Evolutionary conservation across 2,329 filamentous ascomycete species (phyloP).

Genomic region (Myriosclerotinia duriaeana): DNA sequence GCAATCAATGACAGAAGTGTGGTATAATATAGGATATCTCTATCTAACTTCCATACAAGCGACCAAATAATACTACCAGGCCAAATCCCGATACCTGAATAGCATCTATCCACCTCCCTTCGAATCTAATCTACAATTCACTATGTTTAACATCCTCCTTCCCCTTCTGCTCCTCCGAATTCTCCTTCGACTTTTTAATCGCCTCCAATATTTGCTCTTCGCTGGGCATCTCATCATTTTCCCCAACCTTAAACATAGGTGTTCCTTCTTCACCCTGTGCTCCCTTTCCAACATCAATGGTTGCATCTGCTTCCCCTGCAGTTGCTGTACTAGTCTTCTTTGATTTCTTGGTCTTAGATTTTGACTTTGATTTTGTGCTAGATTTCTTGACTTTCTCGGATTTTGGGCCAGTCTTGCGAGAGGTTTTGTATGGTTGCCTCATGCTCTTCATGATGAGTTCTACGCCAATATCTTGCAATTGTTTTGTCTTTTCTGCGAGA

Average conservation of each 20-base stretch:
- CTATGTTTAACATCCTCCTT: conserved; percentile 28
- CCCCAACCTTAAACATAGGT: conserved; percentile 42
- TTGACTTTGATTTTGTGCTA: conserved; percentile 35
- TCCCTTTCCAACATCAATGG: conserved; percentile 41
- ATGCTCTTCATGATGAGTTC: conserved; percentile 71
- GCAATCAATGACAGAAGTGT: too few relatives aligned
- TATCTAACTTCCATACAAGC: too few relatives aligned
- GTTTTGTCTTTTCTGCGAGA: conserved; percentile 64
- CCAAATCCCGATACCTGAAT: too few relatives aligned
- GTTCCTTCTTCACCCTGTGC: conserved; percentile 36
- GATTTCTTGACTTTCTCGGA: conserved; percentile 38
- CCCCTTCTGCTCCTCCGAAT: conserved; percentile 17
- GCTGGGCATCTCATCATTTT: conserved; percentile 47
- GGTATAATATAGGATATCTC: too few relatives aligned
- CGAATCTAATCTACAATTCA: conserved; percentile 30
- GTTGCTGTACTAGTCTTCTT: conserved; percentile 38
- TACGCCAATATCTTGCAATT: conserved; percentile 69
- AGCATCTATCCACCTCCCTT: too few relatives aligned
- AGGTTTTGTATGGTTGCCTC: conserved; percentile 48
- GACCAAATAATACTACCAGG: too few relatives aligned
- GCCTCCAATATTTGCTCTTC: conserved; percentile 55
- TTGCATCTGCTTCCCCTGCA: conserved; percentile 42
- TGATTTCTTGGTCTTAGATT: conserved; percentile 43
- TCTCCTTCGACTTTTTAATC: conserved; percentile 45
- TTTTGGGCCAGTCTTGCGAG: conserved; percentile 35